Evolutionary conservation across 306 rosid species (phyloP).

Genomic region (Elaeagnus macrophylla): DNA sequence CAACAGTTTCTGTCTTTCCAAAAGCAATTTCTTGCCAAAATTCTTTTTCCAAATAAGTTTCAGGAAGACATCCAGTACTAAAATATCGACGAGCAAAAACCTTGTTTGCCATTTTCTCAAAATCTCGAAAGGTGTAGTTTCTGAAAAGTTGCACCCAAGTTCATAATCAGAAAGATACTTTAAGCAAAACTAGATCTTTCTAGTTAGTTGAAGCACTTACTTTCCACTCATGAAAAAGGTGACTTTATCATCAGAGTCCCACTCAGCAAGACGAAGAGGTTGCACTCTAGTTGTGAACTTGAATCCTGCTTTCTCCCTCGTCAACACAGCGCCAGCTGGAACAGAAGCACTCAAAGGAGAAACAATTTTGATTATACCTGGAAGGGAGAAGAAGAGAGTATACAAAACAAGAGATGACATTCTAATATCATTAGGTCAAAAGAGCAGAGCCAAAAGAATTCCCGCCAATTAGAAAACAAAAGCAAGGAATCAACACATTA

Average conservation of each 20-base stretch:
- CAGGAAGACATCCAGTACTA: constrained; percentile 76
- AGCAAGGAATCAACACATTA: no score
- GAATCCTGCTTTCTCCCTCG: constrained; percentile 86
- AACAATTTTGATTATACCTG: constrained; percentile 91
- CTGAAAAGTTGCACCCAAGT: constrained; percentile 39
- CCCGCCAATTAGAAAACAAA: no score
- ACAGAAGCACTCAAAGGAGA: constrained; percentile 88
- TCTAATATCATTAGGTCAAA: not conserved
- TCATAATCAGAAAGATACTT: constrained; percentile 22
- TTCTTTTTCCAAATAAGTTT: constrained; percentile 76
- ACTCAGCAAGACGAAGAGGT: constrained; percentile 96
- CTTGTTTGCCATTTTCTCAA: constrained; percentile 96
- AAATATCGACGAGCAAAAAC: constrained; percentile 74
- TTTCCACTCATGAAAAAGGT: constrained; percentile 96
- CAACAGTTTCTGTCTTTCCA: constrained; percentile 88
- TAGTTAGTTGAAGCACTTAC: constrained; percentile 30
- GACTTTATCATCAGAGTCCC: constrained; percentile 87
- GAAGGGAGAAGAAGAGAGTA: constrained; percentile 6
- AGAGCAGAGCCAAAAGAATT: no score
- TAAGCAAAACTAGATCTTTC: constrained; percentile 2
- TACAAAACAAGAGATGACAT: constrained; percentile 8
- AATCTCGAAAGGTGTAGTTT: constrained; percentile 79
- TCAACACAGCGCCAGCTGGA: constrained; percentile 90
- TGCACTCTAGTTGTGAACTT: constrained; percentile 96
- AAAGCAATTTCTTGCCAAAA: constrained; percentile 91